A percentile compares a stretch with the other conserved stretches of the same genome.
These are phyloP conservation scores for Actinidia polygama DNA, from an alignment of 179 eudicot species.

Conservation along the genomic window DNA sequence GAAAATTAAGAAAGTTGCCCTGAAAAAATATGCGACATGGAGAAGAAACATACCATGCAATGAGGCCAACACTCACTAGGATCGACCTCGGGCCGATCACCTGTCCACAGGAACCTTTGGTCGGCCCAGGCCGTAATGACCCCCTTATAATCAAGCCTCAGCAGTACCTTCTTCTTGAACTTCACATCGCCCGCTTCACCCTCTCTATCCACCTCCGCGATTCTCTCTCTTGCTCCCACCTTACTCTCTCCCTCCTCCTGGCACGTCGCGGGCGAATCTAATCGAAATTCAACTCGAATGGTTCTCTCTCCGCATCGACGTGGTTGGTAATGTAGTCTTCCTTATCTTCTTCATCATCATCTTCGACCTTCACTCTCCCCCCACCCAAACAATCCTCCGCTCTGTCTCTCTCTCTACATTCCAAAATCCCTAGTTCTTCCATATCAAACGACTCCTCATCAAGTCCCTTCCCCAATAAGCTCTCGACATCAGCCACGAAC, in stretches of 20 bases:
- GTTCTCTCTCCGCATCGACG: slow-evolving; percentile 24
- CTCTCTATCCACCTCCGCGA: neutral
- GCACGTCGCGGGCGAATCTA: slow-evolving; percentile 27
- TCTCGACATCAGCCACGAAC: slow-evolving; percentile 70
- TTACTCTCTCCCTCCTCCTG: slow-evolving; percentile 29
- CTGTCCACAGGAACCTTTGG: slow-evolving; percentile 56
- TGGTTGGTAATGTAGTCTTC: neutral
- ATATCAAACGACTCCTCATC: slow-evolving; percentile 68
- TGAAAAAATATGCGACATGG: neutral
- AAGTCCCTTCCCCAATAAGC: slow-evolving; percentile 68
- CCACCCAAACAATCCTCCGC: slow-evolving; percentile 13
- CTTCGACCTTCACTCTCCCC: slow-evolving; percentile 50
- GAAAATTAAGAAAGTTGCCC: neutral
- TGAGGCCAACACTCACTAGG: slow-evolving; percentile 52
- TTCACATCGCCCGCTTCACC: slow-evolving; percentile 6
- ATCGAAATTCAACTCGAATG: slow-evolving; percentile 41
- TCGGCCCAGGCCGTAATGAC: slow-evolving; percentile 54
- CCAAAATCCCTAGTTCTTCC: slow-evolving; percentile 60
- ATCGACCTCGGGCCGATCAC: slow-evolving; percentile 56
- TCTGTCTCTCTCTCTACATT: slow-evolving; percentile 27
- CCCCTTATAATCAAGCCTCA: slow-evolving; percentile 58
- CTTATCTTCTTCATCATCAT: slow-evolving; percentile 24
- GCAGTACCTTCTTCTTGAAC: slow-evolving; percentile 31
- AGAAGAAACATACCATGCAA: slow-evolving; percentile 41
- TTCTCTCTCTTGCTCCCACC: slow-evolving; percentile 14